Evolutionary conservation across 2,329 filamentous ascomycete genomes (phyloP).

Genomic region (Zopfia rhizophila): DNA sequence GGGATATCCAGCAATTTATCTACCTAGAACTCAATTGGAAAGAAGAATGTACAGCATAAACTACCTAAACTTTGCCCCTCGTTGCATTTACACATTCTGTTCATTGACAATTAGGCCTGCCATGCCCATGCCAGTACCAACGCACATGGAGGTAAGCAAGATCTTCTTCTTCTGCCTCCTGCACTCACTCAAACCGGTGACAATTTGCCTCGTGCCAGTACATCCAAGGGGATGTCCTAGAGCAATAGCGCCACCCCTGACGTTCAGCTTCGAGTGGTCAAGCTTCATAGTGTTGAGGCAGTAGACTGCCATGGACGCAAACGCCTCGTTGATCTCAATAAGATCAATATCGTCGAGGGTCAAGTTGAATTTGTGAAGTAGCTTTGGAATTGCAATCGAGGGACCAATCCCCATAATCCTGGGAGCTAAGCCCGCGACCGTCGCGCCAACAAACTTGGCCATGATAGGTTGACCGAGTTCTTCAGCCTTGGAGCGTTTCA

Average conservation of each 20-base stretch:
- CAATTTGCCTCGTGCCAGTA: slow-evolving; percentile 83
- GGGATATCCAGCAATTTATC: too few relatives aligned
- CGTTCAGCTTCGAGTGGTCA: slow-evolving; percentile 81
- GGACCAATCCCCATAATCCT: slow-evolving; percentile 97
- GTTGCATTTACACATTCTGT: slow-evolving; percentile 57
- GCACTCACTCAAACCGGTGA: slow-evolving; percentile 88
- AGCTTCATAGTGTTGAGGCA: slow-evolving; percentile 75
- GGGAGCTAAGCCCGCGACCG: slow-evolving; percentile 87
- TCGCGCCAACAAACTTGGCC: slow-evolving; percentile 93
- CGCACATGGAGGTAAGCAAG: slow-evolving; percentile 90
- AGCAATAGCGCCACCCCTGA: slow-evolving; percentile 82
- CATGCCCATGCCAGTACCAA: slow-evolving; percentile 75
- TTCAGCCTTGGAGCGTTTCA: slow-evolving; percentile 92
- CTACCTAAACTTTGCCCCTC: too few relatives aligned
- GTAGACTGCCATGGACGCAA: slow-evolving; percentile 97
- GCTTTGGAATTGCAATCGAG: slow-evolving; percentile 77
- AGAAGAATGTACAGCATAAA: too few relatives aligned
- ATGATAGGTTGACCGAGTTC: slow-evolving; percentile 90
- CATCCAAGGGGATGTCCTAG: slow-evolving; percentile 84
- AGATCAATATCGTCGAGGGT: slow-evolving; percentile 86
- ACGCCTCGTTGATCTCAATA: slow-evolving; percentile 96
- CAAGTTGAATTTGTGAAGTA: slow-evolving; percentile 82
- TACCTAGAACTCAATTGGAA: too few relatives aligned
- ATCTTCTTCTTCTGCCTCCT: slow-evolving; percentile 89
- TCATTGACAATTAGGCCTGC: slow-evolving; percentile 74